Conservation (phyloP, 2,329 filamentous ascomycete genomes). For the Scleromitrula shiraiana region DNA sequence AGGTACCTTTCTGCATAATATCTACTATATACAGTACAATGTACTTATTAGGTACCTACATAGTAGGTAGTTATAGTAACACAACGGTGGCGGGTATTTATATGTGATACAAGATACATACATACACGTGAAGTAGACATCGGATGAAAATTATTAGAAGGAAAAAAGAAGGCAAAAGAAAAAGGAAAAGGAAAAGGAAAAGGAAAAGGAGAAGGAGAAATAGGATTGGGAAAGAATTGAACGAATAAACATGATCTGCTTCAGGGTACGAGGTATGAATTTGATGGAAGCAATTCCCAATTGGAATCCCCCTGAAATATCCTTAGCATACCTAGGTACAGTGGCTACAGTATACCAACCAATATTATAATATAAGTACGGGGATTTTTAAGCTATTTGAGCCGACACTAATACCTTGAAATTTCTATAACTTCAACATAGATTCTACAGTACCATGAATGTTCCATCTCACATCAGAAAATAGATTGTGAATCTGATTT, state of each 20-base stretch:
- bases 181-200: neutral
- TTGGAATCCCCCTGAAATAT: too few species aligned
- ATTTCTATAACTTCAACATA: too few species aligned
- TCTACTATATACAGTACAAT: too few species aligned
- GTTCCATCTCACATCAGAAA: conserved; percentile 12
- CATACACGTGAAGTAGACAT: conserved; percentile 6
- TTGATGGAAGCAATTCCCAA: too few species aligned
- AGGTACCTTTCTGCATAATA: too few species aligned
- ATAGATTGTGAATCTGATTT: neutral
- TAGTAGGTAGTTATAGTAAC: neutral
- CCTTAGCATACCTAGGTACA: too few species aligned
- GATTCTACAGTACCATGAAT: too few species aligned
- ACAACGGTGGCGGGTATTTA: too few species aligned
- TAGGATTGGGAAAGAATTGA: conserved; percentile 1
- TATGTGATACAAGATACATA: neutral
- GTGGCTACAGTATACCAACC: too few species aligned
- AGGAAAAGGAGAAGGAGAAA: neutral
- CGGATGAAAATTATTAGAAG: conserved; percentile 4
- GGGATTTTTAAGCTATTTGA: conserved; percentile 3
- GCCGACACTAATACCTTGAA: neutral
- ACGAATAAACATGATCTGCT: conserved; percentile 10
- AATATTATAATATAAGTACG: conserved; percentile 6
- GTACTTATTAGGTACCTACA: neutral
- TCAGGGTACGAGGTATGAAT: conserved; percentile 5
- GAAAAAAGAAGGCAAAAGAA: neutral